Percentiles rank a stretch among this genome's conserved stretches.
Evolutionary conservation across 306 rosid species (phyloP).

Genomic region (Acmispon strigosus): DNA sequence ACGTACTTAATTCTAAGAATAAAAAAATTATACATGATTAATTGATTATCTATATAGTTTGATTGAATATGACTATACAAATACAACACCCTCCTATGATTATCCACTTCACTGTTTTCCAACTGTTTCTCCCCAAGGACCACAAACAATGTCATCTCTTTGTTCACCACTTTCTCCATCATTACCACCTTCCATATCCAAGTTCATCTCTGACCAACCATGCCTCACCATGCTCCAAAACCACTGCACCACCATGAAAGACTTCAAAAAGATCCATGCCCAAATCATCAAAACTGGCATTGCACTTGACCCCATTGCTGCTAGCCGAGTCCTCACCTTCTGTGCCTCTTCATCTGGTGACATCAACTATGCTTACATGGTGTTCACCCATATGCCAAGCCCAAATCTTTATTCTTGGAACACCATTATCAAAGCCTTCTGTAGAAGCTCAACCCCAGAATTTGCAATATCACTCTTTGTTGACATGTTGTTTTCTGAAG

Average conservation of each 20-base stretch:
- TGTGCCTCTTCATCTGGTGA: slow-evolving; percentile 60
- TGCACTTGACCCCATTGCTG: slow-evolving; percentile 40
- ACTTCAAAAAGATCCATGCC: slow-evolving; percentile 54
- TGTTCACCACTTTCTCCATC: slow-evolving; percentile 36
- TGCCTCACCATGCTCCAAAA: slow-evolving; percentile 63
- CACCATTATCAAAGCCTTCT: slow-evolving; percentile 74
- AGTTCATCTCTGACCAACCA: slow-evolving; percentile 55
- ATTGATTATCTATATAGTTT: too few relatives aligned
- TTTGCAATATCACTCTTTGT: slow-evolving; percentile 55
- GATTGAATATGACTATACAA: too few relatives aligned
- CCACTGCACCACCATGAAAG: slow-evolving; percentile 67
- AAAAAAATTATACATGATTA: too few relatives aligned
- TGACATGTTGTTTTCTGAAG: slow-evolving; percentile 54
- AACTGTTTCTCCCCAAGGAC: background rate
- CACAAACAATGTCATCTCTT: slow-evolving; percentile 18
- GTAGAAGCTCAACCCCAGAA: slow-evolving; percentile 58
- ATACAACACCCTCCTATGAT: background rate
- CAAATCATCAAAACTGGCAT: slow-evolving; percentile 71
- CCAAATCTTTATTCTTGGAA: slow-evolving; percentile 75
- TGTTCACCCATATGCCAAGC: slow-evolving; percentile 41
- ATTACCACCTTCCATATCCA: slow-evolving; percentile 54
- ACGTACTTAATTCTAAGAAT: too few relatives aligned
- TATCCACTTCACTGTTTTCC: background rate
- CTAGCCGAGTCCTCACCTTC: slow-evolving; percentile 58
- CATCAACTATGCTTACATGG: slow-evolving; percentile 59